Percentiles rank a stretch among this genome's conserved stretches.
phyloP scores from a whole-genome alignment of 129 eudicot species.

The Arctium lappa region DNA sequence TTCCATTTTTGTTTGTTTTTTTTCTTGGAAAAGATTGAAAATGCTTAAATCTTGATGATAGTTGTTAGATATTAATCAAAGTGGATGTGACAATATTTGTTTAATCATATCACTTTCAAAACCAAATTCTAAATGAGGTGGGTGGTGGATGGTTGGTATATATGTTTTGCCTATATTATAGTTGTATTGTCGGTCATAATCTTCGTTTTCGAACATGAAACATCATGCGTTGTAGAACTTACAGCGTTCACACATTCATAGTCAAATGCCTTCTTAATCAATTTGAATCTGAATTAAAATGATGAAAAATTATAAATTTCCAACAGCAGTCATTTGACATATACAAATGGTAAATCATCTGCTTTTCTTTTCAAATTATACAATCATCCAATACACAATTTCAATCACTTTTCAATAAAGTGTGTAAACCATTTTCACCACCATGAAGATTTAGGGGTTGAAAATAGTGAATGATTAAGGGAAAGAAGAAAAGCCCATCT shows the following conservation, averaged over 20 bases:
- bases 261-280: not conserved
- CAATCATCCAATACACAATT: not conserved
- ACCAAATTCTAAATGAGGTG: slow-evolving; percentile 12
- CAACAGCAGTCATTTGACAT: not conserved
- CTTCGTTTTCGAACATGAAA: not conserved
- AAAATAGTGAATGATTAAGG: slow-evolving; percentile 24
- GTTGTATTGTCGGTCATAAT: not conserved
- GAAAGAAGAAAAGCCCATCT: slow-evolving; percentile 20
- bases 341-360: not conserved
- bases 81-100: slow-evolving; percentile 5
- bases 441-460: slow-evolving; percentile 15
- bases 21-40: not conserved
- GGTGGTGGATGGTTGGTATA: not conserved
- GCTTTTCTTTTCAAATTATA: not conserved
- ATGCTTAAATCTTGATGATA: not conserved
- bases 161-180: slow-evolving; percentile 10
- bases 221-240: not conserved
- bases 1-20: slow-evolving; percentile 1
- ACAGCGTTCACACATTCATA: not conserved
- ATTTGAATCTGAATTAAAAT: not conserved
- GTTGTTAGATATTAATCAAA: not conserved
- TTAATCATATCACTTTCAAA: slow-evolving; percentile 1
- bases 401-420: slow-evolving; percentile 16
- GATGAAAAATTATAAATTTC: not conserved
- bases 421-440: slow-evolving; percentile 15